Evolutionary conservation across 176 grass and related monocot species (phyloP), one percentile per base, ranked within the genome.

Genomic region (Zoysia pacifica): DNA sequence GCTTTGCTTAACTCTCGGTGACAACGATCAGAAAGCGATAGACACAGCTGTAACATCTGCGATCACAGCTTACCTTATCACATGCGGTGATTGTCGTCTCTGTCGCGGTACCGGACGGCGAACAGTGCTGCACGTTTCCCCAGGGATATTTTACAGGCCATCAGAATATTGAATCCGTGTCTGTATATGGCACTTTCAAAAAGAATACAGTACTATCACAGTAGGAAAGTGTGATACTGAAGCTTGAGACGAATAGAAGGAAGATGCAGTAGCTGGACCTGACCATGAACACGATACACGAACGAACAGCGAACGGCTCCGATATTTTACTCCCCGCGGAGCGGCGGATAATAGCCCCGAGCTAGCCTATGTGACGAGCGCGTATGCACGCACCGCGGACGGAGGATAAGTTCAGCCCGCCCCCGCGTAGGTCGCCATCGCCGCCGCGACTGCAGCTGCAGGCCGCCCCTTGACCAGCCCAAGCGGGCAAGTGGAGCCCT

Each of bases 381-480:
- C 20, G 59, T 62, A 3, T 20, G 55, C 55, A 59, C 55, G 55
- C 55, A 58, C 6, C 54, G 41, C n/a, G n/a, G 73, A 13, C 16
- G 60, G 60, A 77, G 60, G 60, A 77, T 77, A 77, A 50, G 61
- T 47, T 54, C 49, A 4, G 0, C 1, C 9, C 46, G 45, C 37
- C 7, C 2, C 5, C 75, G 15, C 76, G 75, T 28, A 65, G 61
- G 75, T 51, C 75, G 75, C 47, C 16, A 4, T 78, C 62, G 36
- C 47, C 7, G 75, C 13, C 2, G 61, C 61, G 19, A 39, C 18
- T 19, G 41, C 65, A 2, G 63, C 3, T 42, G 66, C 66, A 8
- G 2, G 3, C 37, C n/a, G 44, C 42, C 44, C 74, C 44, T 50
- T 18, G 46, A 37, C 47, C 62, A 35, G 36, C 75, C 47, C 15